Evolutionary conservation across 1,284 basidiomycete genomes (phyloP).

Genomic region (Peniophora sp.): DNA sequence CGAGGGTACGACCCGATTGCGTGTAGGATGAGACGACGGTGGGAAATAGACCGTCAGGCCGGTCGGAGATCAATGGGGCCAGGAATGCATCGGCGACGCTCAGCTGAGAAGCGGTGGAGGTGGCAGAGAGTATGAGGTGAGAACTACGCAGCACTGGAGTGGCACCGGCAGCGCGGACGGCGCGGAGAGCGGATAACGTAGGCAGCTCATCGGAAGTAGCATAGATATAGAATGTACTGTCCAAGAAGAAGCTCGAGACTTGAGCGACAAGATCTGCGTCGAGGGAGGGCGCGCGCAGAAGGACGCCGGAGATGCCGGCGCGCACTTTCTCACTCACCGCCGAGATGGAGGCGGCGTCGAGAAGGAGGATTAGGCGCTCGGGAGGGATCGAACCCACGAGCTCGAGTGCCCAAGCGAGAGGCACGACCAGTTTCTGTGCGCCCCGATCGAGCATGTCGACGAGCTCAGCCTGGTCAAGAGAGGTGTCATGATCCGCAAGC

Average conservation of each 20-base stretch:
- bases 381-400: conserved; percentile 64
- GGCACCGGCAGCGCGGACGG: conserved; percentile 51
- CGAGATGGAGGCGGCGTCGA: conserved; percentile 65
- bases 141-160: conserved; percentile 71
- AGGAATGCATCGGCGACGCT: conserved; percentile 85
- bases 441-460: conserved; percentile 69
- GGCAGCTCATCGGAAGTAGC: conserved; percentile 38
- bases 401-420: conserved; percentile 56
- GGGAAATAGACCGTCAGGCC: conserved; percentile 88
- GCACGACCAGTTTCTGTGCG: conserved; percentile 69
- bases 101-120: conserved; percentile 48
- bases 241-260: conserved; percentile 65
- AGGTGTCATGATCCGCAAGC: conserved; percentile 46
- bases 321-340: conserved; percentile 69
- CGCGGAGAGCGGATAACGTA: conserved; percentile 45
- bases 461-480: conserved; percentile 48
- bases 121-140: conserved; percentile 50
- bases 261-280: conserved; percentile 67
- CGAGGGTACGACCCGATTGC: conserved; percentile 74
- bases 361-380: conserved; percentile 65
- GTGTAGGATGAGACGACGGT: conserved; percentile 80
- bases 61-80: conserved; percentile 77
- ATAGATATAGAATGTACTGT: conserved; percentile 56
- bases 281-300: conserved; percentile 62
- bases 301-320: conserved; percentile 66